Evolutionary conservation across 257 asterid species (phyloP), one percentile per base, ranked within the genome.

Genomic region (Anisodus acutangulus): DNA sequence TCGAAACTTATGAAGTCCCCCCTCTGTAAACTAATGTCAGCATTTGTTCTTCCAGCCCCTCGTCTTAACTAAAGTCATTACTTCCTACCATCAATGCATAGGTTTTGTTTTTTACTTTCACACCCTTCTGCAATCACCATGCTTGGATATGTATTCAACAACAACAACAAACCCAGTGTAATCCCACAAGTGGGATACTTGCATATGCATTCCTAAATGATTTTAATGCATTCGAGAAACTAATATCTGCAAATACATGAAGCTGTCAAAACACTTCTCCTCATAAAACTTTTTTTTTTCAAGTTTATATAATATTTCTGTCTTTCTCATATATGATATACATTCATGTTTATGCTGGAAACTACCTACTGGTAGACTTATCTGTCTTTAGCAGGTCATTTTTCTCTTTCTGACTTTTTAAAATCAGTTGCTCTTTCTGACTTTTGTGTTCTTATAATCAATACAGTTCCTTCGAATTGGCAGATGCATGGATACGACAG

Each of bases 381-480:
- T 22, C 81, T 76, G 15, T 76, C 81, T 6, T 26, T 51, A 76
- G 81, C 45, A 12, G 47, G 64, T 26, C 63, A 70, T 43, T 41
- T 17, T 59, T 72, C 11, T 72, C 67, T 12, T 67, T 70, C 7
- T 82, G 60, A 19, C 43, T 49, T 47, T 6, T 76, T 70, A 31
- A 15, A 62, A 53, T 78, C 76, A 5, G 51, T 81, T 51, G 13
- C 22, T 45, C 58, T 71, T 45, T 47, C 60, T 59, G 9, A 17
- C 67, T 45, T 41, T 70, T 71, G 67, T 91, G 85, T 69, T 63
- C 83, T 83, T 85, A 55, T 70, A 81, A 41, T 89, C 85, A 86
- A 80, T 86, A 87, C 97, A 96, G 99, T 96, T 88, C 99, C 99
- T 82, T 96, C 98, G 78, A 96, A 93, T 87, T 96, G 99, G 99